These are phyloP conservation scores for Boletus bicolor DNA, from an alignment of 768 basidiomycete species.

Conservation along the genomic window DNA sequence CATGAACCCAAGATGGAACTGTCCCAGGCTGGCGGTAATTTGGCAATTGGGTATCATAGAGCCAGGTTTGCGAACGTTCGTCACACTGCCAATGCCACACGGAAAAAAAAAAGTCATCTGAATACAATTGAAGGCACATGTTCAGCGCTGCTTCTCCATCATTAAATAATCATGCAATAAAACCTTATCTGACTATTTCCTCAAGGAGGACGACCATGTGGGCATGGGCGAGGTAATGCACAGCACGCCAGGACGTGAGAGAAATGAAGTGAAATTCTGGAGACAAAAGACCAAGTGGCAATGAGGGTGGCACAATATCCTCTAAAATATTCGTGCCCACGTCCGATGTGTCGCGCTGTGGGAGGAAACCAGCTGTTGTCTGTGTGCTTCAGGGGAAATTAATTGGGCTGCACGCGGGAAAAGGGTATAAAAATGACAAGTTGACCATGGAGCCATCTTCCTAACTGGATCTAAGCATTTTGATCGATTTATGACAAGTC, in stretches of 20 bases:
- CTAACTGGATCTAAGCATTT: slow-evolving; percentile 1
- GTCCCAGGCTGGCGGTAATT: slow-evolving; percentile 3
- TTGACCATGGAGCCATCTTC: neutral
- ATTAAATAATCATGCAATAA: slow-evolving; percentile 18
- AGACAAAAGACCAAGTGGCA: neutral
- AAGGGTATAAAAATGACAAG: neutral
- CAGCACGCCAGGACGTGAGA: slow-evolving; percentile 21
- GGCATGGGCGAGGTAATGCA: slow-evolving; percentile 11
- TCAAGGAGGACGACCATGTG: slow-evolving; percentile 13
- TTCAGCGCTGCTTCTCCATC: slow-evolving; percentile 14
- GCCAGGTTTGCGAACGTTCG: slow-evolving; percentile 1
- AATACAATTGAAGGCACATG: slow-evolving; percentile 12
- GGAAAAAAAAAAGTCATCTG: slow-evolving; percentile 8
- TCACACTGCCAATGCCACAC: slow-evolving; percentile 4
- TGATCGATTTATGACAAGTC: slow-evolving; percentile 2
- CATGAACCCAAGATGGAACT: neutral
- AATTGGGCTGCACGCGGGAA: neutral
- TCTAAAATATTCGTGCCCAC: slow-evolving; percentile 6
- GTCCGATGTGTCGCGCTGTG: slow-evolving; percentile 8
- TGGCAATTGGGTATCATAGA: slow-evolving; percentile 8
- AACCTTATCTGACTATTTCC: slow-evolving; percentile 19
- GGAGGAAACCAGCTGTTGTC: neutral
- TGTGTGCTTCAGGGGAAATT: neutral
- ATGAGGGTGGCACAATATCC: neutral
- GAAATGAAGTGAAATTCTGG: slow-evolving; percentile 9